These are phyloP conservation scores for Triticum aestivum DNA, from an alignment of 176 grass and related monocot genomes.

Conservation along the genomic window DNA sequence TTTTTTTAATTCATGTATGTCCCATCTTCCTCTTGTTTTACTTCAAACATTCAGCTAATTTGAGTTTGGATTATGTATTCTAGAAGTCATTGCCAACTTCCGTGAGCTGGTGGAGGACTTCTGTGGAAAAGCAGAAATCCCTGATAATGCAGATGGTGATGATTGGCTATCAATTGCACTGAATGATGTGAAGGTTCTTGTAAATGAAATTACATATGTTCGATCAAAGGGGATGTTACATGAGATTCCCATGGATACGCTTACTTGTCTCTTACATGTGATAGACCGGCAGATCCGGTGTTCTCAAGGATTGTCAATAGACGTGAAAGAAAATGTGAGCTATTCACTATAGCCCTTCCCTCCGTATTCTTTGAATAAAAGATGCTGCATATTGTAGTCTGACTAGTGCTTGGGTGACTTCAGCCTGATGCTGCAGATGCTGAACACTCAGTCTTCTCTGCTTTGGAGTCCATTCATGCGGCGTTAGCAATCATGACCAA, in stretches of 20 bases:
- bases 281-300: conserved; percentile 88
- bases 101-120: conserved; percentile 89
- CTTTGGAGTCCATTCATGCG: conserved; percentile 86
- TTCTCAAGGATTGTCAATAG: conserved; percentile 89
- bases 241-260: conserved; percentile 70
- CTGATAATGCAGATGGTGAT: conserved; percentile 72
- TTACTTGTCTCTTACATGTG: conserved; percentile 72
- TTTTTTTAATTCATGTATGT: conserved; percentile 10
- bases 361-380: neutral
- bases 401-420: conserved; percentile 38
- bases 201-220: conserved; percentile 77
- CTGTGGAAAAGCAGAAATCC: conserved; percentile 75
- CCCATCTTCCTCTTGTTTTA: conserved; percentile 20
- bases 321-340: conserved; percentile 84
- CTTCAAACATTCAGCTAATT: conserved; percentile 16
- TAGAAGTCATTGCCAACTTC: conserved; percentile 70
- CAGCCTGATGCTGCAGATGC: conserved; percentile 68
- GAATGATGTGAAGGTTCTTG: conserved; percentile 71
- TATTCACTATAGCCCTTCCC: neutral
- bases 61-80: conserved; percentile 33
- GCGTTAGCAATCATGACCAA: conserved; percentile 86
- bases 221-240: conserved; percentile 78
- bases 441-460: conserved; percentile 74
- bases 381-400: conserved; percentile 39
- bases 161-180: conserved; percentile 71